Evolutionary conservation across 495 filamentous ascomycete species (phyloP).

Genomic region (Hypoxylon intermedium): DNA sequence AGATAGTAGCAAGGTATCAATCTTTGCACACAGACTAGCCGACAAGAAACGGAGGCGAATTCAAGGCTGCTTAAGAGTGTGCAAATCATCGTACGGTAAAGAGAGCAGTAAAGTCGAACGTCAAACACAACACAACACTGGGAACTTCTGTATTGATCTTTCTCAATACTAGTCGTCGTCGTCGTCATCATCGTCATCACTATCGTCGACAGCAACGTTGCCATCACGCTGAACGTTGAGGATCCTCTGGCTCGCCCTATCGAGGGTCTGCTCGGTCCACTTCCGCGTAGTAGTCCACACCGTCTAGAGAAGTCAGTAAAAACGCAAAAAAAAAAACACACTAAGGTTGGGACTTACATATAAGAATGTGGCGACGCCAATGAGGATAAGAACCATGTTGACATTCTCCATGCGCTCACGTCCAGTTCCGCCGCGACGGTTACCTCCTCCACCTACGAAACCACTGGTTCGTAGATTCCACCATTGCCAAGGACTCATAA

Average conservation of each 20-base stretch:
- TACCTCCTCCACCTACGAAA: conserved; percentile 48
- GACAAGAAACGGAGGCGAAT: conserved; percentile 75
- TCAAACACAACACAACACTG: not conserved
- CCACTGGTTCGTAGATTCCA: conserved; percentile 66
- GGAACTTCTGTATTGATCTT: not conserved
- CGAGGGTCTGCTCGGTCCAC: conserved; percentile 71
- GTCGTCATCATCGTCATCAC: conserved; percentile 66
- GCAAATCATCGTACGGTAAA: conserved; percentile 49
- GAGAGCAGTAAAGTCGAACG: conserved; percentile 1
- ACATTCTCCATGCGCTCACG: conserved; percentile 75
- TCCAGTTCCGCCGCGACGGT: conserved; percentile 66
- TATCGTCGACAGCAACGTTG: conserved; percentile 36
- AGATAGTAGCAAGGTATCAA: conserved; percentile 53
- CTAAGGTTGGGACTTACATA: conserved; percentile 63
- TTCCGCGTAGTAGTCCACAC: conserved; percentile 80
- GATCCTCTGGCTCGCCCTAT: conserved; percentile 78
- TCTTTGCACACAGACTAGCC: conserved; percentile 97
- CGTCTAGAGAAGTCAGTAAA: conserved; percentile 58
- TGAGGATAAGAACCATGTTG: conserved; percentile 76
- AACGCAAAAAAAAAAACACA: not conserved
- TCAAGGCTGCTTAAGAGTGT: conserved; percentile 95
- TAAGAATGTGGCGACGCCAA: conserved; percentile 84
- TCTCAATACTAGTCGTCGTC: conserved; percentile 23
- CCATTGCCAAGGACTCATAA: conserved; percentile 77
- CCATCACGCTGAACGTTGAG: conserved; percentile 80